Evolutionary conservation across 2,329 filamentous ascomycete genomes (phyloP), one percentile per base, ranked within the genome.

Genomic region (Blumeria hordei): DNA sequence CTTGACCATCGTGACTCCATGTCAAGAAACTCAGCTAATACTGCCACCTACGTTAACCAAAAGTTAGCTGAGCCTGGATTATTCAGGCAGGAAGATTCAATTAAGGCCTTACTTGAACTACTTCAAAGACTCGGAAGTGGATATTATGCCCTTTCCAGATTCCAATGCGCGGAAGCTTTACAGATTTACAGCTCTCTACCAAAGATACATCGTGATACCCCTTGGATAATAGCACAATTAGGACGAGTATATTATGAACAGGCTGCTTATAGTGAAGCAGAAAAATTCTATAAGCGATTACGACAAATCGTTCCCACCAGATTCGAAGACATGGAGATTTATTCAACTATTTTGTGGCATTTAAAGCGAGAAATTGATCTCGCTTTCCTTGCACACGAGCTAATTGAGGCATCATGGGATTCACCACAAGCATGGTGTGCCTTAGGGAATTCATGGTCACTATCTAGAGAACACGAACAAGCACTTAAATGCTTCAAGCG

Each of bases 261-360:
- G 65, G 83, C 84, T 9, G 77, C 83, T 60, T 95, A 96, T 65
- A 71, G 73, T 1, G 86, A 94, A 59, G 87, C 92, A 3, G 90
- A 94, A 65, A 86, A 84, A 59, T 84, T 81, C 63, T 98, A 94
- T 67, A 75, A 80, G 56, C 80, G 81, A 55, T 77, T 98, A 60
- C 81, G 87, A 53, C 77, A 82, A 35, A 74, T 92, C 60, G 81
- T 85, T 11, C 90, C 90, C 0, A 85, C 85, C 0, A 80, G 86
- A 3, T 74, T 93, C 47, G 84, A 94, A 64, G 88, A 95, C 64
- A 95, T 96, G 88, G 92, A 98, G 65, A 81, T 96, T 37, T 98
- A 94, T 69, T 96, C 90, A 12, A 98, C 92, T 0, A 83, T 94
- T n/a, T 74, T 98, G n/a, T 98, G 93, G 92, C 88, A 95, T 67